These are phyloP conservation scores for Heterobasidion parviporum DNA, from an alignment of 1,284 basidiomycete species.

Conservation along the genomic window DNA sequence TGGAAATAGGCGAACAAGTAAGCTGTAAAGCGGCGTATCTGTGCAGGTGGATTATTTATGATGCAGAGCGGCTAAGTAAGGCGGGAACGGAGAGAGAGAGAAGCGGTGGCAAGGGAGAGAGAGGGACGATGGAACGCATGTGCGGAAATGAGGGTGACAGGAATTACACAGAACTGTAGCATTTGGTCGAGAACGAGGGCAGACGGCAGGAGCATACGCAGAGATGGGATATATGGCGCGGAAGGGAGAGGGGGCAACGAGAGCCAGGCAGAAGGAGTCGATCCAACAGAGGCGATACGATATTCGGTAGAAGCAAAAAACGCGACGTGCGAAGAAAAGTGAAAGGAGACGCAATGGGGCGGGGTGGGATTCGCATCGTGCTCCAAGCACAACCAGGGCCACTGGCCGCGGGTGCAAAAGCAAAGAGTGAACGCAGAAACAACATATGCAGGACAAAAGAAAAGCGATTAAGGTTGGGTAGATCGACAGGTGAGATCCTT, in stretches of 20 bases:
- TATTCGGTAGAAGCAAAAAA: too few relatives aligned
- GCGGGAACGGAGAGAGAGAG: too few relatives aligned
- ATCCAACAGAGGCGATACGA: too few relatives aligned
- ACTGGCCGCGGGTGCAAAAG: neutral
- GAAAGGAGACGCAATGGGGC: neutral
- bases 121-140: neutral
- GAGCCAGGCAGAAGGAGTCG: too few relatives aligned
- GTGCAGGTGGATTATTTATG: too few relatives aligned
- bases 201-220: neutral
- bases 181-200: neutral
- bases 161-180: neutral
- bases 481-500: neutral
- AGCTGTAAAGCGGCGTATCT: too few relatives aligned
- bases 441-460: neutral
- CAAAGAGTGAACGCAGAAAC: neutral
- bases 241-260: too few relatives aligned
- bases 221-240: too few relatives aligned
- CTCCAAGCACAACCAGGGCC: neutral
- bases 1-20: too few relatives aligned
- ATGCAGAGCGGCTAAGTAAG: too few relatives aligned
- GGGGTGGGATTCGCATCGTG: neutral
- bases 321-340: neutral
- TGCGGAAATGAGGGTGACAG: neutral
- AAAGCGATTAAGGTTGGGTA: neutral
- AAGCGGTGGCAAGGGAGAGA: neutral